Evolutionary conservation across 1,284 basidiomycete species (phyloP).

Genomic region (Boletus sp.): DNA sequence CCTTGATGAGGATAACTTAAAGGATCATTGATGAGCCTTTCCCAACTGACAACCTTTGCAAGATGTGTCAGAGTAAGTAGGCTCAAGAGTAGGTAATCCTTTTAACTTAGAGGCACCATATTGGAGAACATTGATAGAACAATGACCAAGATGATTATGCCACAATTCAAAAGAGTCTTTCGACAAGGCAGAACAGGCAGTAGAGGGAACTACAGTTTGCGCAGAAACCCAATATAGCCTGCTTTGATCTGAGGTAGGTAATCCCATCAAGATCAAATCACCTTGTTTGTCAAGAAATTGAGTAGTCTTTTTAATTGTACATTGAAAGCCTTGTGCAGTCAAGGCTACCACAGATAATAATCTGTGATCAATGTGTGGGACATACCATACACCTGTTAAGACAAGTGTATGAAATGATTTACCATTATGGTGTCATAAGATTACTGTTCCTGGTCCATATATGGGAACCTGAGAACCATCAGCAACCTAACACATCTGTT

Average conservation of each 20-base stretch:
- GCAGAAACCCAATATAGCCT: not conserved
- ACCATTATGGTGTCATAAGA: not conserved
- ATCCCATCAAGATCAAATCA: not conserved
- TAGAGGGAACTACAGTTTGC: not conserved
- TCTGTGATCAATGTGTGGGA: not conserved
- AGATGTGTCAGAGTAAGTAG: not conserved
- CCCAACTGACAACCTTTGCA: not conserved
- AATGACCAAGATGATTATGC: not conserved
- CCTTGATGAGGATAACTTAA: not conserved
- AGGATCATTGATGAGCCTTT: not conserved
- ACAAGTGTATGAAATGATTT: not conserved
- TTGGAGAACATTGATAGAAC: not conserved
- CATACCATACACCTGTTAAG: not conserved
- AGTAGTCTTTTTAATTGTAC: not conserved
- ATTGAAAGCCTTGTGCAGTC: not conserved
- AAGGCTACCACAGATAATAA: not conserved
- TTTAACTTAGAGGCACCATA: too few species aligned
- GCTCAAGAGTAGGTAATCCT: not conserved
- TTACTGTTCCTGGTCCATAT: not conserved
- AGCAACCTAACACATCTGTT: not conserved
- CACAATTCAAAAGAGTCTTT: too few species aligned
- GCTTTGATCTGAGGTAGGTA: not conserved
- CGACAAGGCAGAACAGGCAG: too few species aligned
- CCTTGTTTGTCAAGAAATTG: not conserved
- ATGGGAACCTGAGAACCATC: not conserved